Base-by-base conservation (phyloP, 2,329 filamentous ascomycete genomes). In the Colletotrichum falcatum region DNA sequence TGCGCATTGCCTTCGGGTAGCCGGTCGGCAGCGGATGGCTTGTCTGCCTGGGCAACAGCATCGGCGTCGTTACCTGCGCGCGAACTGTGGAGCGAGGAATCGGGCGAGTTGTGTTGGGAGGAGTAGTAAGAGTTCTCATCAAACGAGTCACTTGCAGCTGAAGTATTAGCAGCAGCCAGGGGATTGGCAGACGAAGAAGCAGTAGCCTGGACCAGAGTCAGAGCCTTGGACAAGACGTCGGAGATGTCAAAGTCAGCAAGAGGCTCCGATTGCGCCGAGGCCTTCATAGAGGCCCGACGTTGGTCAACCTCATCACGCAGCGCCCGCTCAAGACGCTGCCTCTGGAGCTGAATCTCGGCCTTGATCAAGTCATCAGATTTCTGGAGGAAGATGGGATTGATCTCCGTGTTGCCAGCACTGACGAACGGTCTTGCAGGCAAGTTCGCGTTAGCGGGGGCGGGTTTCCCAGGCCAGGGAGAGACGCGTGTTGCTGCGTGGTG, bases 121-220 rank as follows among this genome's bases (percentile, higher is more conserved):
- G 95, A 98, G 85, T 98, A 98, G 81, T 97, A 97, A 49, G 94
- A 96, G 78, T 97, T 94, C 79, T 97, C 92, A 82, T 98, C 94
- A 83, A 94, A 93, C 44, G 94, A 96, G 80, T 95, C 93, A 87
- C 87, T 92, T 78, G 88, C 82, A 74, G 83, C 87, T 79, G 90
- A 89, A 77, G 85, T 85, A 81, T 91, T 87, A 71, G 68, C 81
- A 82, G 79, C 81, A 82, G 79, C 82, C 53, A 55, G 53, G 75
- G 85, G 85, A 83, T 89, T 88, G 85, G 85, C 84, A 79, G 86
- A 81, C 76, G 88, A 81, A 73, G 86, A 84, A 77, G 88, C 86
- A 76, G 91, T 88, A 66, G 90, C 90, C 80, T 91, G 90, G 78
- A 94, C 93, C 75, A 94, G 84, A 73, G 90, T 87, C 78, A 92